phyloP scores from a whole-genome alignment of 169 alveolate species.

The Perkinsus olseni region DNA sequence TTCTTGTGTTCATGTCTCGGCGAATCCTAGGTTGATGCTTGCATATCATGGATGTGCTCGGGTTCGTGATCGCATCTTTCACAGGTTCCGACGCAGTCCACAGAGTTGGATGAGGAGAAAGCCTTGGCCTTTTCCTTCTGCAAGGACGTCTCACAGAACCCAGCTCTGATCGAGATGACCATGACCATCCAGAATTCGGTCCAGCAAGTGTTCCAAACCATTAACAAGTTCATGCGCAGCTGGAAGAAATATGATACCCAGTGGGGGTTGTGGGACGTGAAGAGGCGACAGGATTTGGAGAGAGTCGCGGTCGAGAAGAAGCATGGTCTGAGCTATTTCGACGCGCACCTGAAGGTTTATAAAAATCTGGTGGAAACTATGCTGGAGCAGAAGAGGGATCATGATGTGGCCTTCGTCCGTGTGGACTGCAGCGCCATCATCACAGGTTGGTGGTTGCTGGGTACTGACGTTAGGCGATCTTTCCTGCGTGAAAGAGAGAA shows the following conservation, averaged over 20 bases:
- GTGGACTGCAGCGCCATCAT: conserved; percentile 44
- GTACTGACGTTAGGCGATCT: too few species aligned
- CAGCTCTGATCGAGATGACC: conserved; percentile 43
- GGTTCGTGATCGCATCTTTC: too few species aligned
- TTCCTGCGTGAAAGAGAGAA: too few species aligned
- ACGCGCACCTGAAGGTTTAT: conserved; percentile 34
- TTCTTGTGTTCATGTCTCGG: neutral
- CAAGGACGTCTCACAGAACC: conserved; percentile 42
- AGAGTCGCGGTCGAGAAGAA: conserved; percentile 25
- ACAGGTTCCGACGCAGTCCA: conserved; percentile 3
- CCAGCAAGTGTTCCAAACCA: conserved; percentile 42
- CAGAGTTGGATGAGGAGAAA: neutral
- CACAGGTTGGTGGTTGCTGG: neutral
- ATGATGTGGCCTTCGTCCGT: conserved; percentile 43
- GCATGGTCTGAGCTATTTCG: conserved; percentile 39
- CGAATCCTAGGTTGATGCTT: too few species aligned
- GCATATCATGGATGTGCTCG: too few species aligned
- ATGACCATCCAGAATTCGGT: conserved; percentile 44
- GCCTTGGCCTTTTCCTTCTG: conserved; percentile 35
- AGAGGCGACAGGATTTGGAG: conserved; percentile 39
- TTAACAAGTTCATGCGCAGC: conserved; percentile 35
- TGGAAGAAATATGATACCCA: conserved; percentile 49
- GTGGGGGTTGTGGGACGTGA: conserved; percentile 49
- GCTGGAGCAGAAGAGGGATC: conserved; percentile 5
- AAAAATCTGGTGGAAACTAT: conserved; percentile 11